Base-by-base conservation (phyloP, 805 yeast species). In the Candida succiphila region DNA sequence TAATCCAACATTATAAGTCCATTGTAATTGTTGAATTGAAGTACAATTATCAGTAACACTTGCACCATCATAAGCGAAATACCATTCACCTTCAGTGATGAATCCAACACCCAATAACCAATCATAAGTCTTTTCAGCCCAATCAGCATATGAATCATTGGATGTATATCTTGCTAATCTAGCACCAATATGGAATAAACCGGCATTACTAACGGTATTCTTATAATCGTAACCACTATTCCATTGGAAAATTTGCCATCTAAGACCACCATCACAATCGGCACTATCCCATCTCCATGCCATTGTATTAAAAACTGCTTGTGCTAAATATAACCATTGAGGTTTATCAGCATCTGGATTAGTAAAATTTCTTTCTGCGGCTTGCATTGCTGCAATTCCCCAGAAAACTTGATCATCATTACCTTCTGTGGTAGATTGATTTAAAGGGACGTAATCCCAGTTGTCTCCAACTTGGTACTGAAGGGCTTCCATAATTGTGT, bases 331-430 rank as follows among this genome's bases (percentile, higher is more conserved):
- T 22, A 86, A 66, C 96, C 96, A 89, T 37, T 73, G 73, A 14
- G 86, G 86, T 35, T 69, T 55, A 33, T 63, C 70, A 1, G 48
- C 38, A 50, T 75, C 60, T 2, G 94, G 87, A 47, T 78, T 75
- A 1, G 84, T 62, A 52, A 87, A 87, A 58, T 85, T 85, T 51
- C 79, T 68, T 56, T 89, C 97, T 0, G 94, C 94, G 1, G 96
- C 96, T 20, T 75, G 78, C 81, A 89, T 85, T 4, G 77, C 94
- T 1, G 94, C 81, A 39, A 92, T 65, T 5, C 95, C 97, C 97
- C 97, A 89, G 55, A 89, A 86, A 2, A 84, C 95, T 62, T 89
- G 97, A 64, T 89, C 97, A 67, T 89, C 98, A 52, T 89, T 89
- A 49, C 97, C 98, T 60, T 89, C 96, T 2, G 95, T 83, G 24